Conservation (phyloP, 1,284 basidiomycete genomes). For the Somion occarium region DNA sequence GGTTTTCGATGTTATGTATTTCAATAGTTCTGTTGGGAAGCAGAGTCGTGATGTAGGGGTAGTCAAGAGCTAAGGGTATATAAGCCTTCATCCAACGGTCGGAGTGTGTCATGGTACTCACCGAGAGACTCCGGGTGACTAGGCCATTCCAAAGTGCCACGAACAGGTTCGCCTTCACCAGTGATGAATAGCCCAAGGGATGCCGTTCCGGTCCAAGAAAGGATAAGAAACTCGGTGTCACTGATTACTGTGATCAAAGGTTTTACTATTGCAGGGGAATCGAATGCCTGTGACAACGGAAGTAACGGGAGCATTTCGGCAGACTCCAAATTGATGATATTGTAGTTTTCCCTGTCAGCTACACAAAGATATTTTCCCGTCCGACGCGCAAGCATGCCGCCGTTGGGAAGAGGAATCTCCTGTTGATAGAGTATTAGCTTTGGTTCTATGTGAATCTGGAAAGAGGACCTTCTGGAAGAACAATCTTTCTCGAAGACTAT, state of each 20-base stretch:
- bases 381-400: constrained; percentile 59
- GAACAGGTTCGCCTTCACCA: constrained; percentile 79
- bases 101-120: constrained; percentile 38
- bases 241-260: constrained; percentile 75
- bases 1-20: constrained; percentile 76
- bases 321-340: constrained; percentile 70
- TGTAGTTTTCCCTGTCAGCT: constrained; percentile 69
- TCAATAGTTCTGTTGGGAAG: constrained; percentile 76
- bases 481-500: constrained; percentile 57
- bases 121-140: constrained; percentile 74
- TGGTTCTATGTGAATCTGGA: neutral
- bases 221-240: constrained; percentile 73
- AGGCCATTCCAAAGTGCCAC: constrained; percentile 85
- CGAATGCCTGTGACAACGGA: constrained; percentile 66
- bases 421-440: constrained; percentile 24
- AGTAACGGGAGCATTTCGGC: constrained; percentile 68
- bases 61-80: constrained; percentile 83
- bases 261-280: constrained; percentile 38
- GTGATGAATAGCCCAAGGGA: constrained; percentile 85
- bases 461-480: constrained; percentile 52
- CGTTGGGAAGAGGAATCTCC: constrained; percentile 78
- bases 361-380: constrained; percentile 68
- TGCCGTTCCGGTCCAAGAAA: constrained; percentile 72
- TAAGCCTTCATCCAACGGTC: too few relatives aligned
- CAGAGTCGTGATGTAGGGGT: constrained; percentile 75